Evolutionary conservation across 164 flowering plant species (phyloP), one percentile per base, ranked within the genome.

Genomic region (Liquidambar formosana): DNA sequence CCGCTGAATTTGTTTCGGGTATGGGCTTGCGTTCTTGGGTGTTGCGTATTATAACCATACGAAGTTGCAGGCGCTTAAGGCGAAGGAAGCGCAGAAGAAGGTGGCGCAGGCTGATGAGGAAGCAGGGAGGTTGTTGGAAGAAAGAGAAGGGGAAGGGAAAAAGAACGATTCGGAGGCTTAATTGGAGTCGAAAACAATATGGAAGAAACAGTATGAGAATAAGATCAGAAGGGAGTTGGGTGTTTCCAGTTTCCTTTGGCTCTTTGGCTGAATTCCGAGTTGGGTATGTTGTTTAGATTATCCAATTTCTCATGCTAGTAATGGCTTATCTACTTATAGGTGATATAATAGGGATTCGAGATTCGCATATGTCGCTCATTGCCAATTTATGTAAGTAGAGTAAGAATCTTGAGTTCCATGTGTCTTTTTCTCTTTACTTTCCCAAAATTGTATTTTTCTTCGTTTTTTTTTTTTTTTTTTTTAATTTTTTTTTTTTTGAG

Each of bases 21-120:
- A 83, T 58, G 82, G 80, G 16, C 71, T 83, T 9, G 86, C 86
- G 5, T 83, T 83, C 57, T 57, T 83, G 71, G 86, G 86, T 1
- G 86, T 83, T 13, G 86, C 65, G 1, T 83, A 83, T 57, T 83
- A 83, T 64, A 83, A 83, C 45, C 86, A 83, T 58, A 64, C 80
- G 27, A 83, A 83, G 54, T 61, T 83, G 74, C 82, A 83, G 77
- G 84, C 84, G 0, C 33, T 83, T 41, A 83, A 83, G 83, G 84
- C 84, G 2, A 83, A 81, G 71, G 86, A 83, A 48, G 78, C 81
- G 21, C 82, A 81, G 71, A 81, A 83, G 79, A 79, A 77, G 75
- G 63, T 70, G 44, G 67, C 65, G 3, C 79, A 76, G 64, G 75
- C 68, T 4, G 84, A 78, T 48, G 86, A 83, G 63, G 86, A 81